phyloP scores from a whole-genome alignment of 495 filamentous ascomycete species.

The Pseudoneurospora amorphoporcata region DNA sequence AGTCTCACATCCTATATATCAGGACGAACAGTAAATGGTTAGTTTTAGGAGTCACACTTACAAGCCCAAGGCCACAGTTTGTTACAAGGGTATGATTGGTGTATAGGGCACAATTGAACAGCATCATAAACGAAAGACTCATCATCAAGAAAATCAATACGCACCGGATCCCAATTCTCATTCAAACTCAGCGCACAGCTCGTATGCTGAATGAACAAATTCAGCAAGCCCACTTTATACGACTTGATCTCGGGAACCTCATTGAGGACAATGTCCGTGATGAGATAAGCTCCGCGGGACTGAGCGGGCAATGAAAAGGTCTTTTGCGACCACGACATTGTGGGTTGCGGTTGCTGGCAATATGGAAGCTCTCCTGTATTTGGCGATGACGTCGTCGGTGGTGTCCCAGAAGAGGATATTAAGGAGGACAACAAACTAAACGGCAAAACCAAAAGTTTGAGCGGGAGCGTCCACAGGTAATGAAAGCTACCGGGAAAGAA shows the following conservation, averaged over 20 bases:
- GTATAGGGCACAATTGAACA: too few relatives aligned
- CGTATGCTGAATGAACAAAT: constrained; percentile 88
- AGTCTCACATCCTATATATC: constrained; percentile 36
- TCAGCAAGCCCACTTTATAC: constrained; percentile 79
- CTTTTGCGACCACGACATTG: constrained; percentile 73
- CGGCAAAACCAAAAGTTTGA: constrained; percentile 16
- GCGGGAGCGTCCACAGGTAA: constrained; percentile 33
- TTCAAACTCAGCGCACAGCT: constrained; percentile 78
- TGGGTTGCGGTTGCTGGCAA: constrained; percentile 12
- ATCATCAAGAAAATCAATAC: constrained; percentile 38
- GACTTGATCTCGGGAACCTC: constrained; percentile 62
- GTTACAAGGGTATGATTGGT: not conserved
- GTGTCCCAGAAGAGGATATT: not conserved
- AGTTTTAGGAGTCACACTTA: not conserved
- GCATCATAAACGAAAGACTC: not conserved
- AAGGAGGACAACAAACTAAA: constrained; percentile 9
- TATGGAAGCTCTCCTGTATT: not conserved
- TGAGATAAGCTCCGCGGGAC: constrained; percentile 77
- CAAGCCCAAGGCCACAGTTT: not conserved
- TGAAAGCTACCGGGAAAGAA: constrained; percentile 50
- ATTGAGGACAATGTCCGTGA: constrained; percentile 61
- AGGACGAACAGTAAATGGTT: not conserved
- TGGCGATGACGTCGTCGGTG: not conserved
- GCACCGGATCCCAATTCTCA: constrained; percentile 74
- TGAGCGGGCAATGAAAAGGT: constrained; percentile 61